Base-by-base conservation (phyloP, 2,329 filamentous ascomycete genomes). In the Westerdykella ornata region DNA sequence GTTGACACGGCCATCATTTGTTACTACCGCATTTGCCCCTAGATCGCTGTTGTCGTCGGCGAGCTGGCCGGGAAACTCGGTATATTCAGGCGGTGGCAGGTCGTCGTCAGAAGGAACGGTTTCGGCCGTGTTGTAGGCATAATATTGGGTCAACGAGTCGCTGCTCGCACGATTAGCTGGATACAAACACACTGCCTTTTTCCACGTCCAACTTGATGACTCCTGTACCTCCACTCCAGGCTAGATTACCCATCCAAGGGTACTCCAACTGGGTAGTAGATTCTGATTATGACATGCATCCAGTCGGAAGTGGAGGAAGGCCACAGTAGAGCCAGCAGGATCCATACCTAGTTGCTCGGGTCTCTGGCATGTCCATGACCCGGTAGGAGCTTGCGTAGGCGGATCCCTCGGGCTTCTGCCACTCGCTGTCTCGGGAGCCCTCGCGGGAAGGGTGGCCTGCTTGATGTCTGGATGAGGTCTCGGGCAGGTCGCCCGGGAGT, bases 21-120 rank as follows among this genome's bases (percentile, higher is more conserved):
- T 54, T 15, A 65, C 59, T 6, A 57, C 43, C 2, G 74, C 76
- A 65, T 73, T 75, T 8, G 67, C 67, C 36, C 67, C 66, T 30
- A 68, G 45, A 28, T 61, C 66, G 29, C 59, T 54, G 28, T 63
- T 63, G 26, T 68, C 63, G 43, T 63, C 56, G 15, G 48, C 42
- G 18, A 69, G 60, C 36, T 67, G 63, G 40, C 68, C 67, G 22
- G 65, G 65, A 9, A 56, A 48, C 26, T 69, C 66, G 42, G 59
- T 68, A 45, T 71, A 70, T 34, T 67, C 56, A 32, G 65, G 68
- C 20, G 66, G 66, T 18, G 65, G 51, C 4, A 18, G 35, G 28
- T 37, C 29, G 13, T 56, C 43, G 34, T 56, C 51, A 20, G 42
- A 35, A 28, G 37, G 42, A 3, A 52, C 36, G 28, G 49, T 43